Evolutionary conservation across 331 rosid species (phyloP).

Genomic region (Spiraea crenata): DNA sequence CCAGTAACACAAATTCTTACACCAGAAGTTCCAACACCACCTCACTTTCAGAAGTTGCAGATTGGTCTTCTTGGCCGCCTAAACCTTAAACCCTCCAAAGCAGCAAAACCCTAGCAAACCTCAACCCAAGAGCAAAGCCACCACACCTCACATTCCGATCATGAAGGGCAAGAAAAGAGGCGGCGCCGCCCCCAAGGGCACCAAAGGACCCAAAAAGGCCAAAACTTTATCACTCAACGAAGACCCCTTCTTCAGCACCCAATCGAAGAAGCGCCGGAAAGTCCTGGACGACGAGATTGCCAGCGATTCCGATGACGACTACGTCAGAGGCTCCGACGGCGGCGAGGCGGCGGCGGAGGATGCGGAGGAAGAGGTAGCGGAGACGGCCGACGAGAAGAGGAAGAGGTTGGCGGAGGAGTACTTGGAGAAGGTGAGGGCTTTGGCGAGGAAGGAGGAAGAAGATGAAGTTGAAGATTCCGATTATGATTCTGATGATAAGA

Average conservation of each 20-base stretch:
- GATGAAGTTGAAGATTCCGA: conserved; percentile 33
- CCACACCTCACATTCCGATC: conserved; percentile 9
- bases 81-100: conserved; percentile 23
- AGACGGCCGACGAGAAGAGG: conserved; percentile 67
- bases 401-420: conserved; percentile 56
- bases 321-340: conserved; percentile 16
- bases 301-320: conserved; percentile 47
- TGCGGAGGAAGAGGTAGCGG: conserved; percentile 36
- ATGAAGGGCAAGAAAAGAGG: conserved; percentile 47
- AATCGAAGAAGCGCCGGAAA: conserved; percentile 56
- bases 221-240: conserved; percentile 23
- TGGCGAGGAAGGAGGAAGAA: conserved; percentile 47
- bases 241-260: conserved; percentile 61
- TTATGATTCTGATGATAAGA: conserved; percentile 35
- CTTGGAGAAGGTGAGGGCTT: conserved; percentile 38
- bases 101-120: conserved; percentile 14
- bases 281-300: conserved; percentile 33
- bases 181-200: conserved; percentile 31
- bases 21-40: background rate
- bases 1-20: too few relatives aligned
- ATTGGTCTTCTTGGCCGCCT: background rate
- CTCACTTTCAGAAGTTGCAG: background rate
- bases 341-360: conserved; percentile 21
- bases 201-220: conserved; percentile 28
- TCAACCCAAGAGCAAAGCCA: too few relatives aligned